Evolutionary conservation across 164 flowering plant genomes (phyloP), one percentile per base, ranked within the genome.

Genomic region (Tetracentron sinense): DNA sequence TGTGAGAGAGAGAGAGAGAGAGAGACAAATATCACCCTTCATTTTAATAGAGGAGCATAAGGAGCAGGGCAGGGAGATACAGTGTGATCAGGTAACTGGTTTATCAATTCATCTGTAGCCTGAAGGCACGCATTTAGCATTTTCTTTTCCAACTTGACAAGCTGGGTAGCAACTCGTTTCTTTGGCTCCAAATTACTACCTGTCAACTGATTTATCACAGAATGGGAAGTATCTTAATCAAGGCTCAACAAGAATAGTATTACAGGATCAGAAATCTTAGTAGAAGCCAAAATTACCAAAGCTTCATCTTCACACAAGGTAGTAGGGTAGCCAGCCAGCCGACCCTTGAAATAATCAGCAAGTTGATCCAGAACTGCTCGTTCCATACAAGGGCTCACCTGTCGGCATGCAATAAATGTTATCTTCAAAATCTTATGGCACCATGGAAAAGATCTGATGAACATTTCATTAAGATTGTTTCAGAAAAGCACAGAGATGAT

Each of bases 21-120:
- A 58, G 54, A 63, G 62, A 59, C 67, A 38, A 52, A 58, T 29
- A 33, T 17, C 26, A 54, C 49, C 64, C 6, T 68, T 80, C 81
- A 94, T 74, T 75, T 88, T 66, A 94, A 64, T 6, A 57, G 49
- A 55, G 99, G 99, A 17, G 95, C 90, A 85, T 89, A 89, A 54
- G 93, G 97, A 65, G 99, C 95, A 30, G 99, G 97, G 75, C 99
- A 94, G 44, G 99, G 99, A 75, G 96, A 78, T 44, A 89, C 60
- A 50, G 87, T 69, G 65, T 76, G 67, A 81, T 89, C 99, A 6
- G 99, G 99, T 70, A 91, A 74, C 67, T 83, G 85, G 54, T 78
- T 72, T 69, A 95, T 84, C 60, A 95, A 59, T 64, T 82, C 90
- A 67, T 60, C 48, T 63, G 89, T 79, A 42, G 83, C 80, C 74